Base-by-base conservation (phyloP, 345 rosid genomes). In the Salix arbutifolia region DNA sequence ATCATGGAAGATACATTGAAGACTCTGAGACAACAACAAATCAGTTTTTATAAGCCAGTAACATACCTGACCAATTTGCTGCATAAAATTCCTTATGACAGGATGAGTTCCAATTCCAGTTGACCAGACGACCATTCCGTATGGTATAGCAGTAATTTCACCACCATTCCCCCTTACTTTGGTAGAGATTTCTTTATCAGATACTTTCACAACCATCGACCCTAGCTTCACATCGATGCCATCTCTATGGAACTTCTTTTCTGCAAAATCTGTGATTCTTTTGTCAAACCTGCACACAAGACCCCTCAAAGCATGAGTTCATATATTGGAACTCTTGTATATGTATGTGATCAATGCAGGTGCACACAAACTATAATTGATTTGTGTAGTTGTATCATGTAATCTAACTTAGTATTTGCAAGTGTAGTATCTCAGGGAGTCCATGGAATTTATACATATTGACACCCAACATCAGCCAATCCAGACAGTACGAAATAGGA, bases 61-160 rank as follows among this genome's bases (percentile, higher is more conserved):
- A 77, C 80, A 82, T 68, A 95, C 99, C 98, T 96, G 99, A 44
- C 98, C 94, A 86, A 93, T 82, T 85, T 92, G 91, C 85, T 89
- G 84, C 99, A 96, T 96, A 75, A 93, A 93, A 78, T 92, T 96
- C 86, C 81, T 93, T 25, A 92, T 83, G 67, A 92, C 93, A 68
- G 97, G 91, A 68, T 84, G 93, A 65, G 96, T 86, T 79, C 96
- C 99, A 81, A 93, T 93, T 73, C 99, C 99, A 69, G 99, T 96
- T 80, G 99, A 96, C 99, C 98, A 96, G 81, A 96, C 96, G 72
- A 88, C 90, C 99, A 96, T 90, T 71, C 99, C 99, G 74, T 93
- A 93, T 33, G 98, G 98, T 44, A 89, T 89, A 44, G 90, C 75
- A 58, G 87, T 72, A 65, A 77, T 80, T 77, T 87, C 86, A 44